Evolutionary conservation across 2,329 filamentous ascomycete genomes (phyloP), one percentile per base, ranked within the genome.

Genomic region (Lecanicillium sp.): DNA sequence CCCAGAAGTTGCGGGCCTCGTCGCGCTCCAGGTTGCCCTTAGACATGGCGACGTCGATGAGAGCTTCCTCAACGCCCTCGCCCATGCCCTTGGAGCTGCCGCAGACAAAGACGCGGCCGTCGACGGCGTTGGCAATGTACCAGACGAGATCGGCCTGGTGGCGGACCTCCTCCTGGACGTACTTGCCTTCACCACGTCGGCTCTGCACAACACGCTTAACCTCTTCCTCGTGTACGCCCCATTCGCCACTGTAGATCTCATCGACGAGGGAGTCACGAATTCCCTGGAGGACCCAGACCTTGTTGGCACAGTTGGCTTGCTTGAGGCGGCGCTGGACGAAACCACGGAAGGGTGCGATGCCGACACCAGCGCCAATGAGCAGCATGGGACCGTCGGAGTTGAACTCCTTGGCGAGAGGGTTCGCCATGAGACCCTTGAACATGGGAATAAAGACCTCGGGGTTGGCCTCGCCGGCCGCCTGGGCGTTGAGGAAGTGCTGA

Each of bases 361-460:
- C 93, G 19, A 98, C 93, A 48, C 93, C 93, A 4, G 93, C 93
- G 26, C 93, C 93, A 58, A 98, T 95, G 40, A 98, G 79, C 30
- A 98, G 83, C 93, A 98, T 98, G 0, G 93, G 93, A 0, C 93
- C 93, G 63, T 98, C 91, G 3, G 87, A 84, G 44, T 89, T 85
- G 62, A 97, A 98, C 62, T 96, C 83, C 62, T 84, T 86, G 10
- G 90, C 93, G 1, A 98, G 78, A 0, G 93, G 93, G 65, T 98
- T 98, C 52, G 90, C 84, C 93, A 98, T 98, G 36, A 98, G 75
- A 1, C 93, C 93, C 61, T 95, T 90, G 79, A 98, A 98, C 88
- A 98, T 96, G 58, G 93, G 93, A 5, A 97, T 74, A 57, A 87
- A 83, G 14, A 97, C 62, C 55, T 89, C 79, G 3, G 68, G 74